Evolutionary conservation across 169 alveolate species (phyloP), one percentile per base, ranked within the genome.

Genomic region (Cryptosporidium ubiquitum): DNA sequence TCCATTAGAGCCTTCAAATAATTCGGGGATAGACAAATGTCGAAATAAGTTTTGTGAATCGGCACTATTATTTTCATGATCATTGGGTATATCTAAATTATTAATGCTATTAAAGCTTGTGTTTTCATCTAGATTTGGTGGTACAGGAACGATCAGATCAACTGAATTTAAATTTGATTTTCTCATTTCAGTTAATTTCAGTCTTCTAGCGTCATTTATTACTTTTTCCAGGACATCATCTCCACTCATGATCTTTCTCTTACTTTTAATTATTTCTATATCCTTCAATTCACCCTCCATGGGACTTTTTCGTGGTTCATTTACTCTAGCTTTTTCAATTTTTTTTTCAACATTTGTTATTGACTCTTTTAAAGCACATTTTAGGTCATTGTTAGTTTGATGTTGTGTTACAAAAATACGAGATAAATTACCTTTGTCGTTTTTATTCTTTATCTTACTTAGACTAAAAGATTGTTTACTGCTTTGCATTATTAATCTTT

Each of bases 401-500:
- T 47, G 5, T 35, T 26, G 66, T 3, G 16, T 3, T 26, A 12
- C 23, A 37, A 16, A 23, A 29, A n/a, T 10, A 16, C 39, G 42
- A 7, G 26, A 6, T 18, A 1, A 1, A 6, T 29, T 10, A 18
- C 5, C 10, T 35, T 29, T n/a, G 18, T 0, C 1, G 4, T 10
- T 31, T 23, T 9, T 0, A 26, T 7, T 1, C 18, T 68, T 23
- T 20, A 35, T 68, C n/a, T 29, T 14, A 20, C 9, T 47, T 44
- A 47, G 26, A 35, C n/a, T 23, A 42, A 33, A 20, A n/a, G 69
- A n/a, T 9, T 55, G 5, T 35, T 73, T 44, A 37, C n/a, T 23
- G 18, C 85, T 69, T 23, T 73, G 85, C 18, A 55, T 35, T 7
- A 52, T 20, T 26, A 73, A 6, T 29, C 85, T 73, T 55, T 73